Percentiles rank a stretch among this genome's conserved stretches.
Evolutionary conservation across 176 grass and related monocot species (phyloP).

Genomic region (Tuctoria greenei): DNA sequence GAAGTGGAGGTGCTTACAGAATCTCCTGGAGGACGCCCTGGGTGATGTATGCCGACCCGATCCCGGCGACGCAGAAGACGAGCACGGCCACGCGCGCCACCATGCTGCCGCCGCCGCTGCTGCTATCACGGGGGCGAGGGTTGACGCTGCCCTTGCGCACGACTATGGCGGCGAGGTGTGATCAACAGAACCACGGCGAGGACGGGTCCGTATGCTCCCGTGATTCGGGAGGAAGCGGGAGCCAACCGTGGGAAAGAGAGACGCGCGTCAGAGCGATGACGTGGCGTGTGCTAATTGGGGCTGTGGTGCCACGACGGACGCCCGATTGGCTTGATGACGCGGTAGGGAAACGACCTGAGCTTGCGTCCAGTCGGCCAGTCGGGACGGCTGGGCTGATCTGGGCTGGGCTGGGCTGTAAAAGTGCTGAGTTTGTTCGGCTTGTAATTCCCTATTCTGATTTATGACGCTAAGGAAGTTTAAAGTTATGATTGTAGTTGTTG

Average conservation of each 20-base stretch:
- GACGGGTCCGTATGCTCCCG: background rate
- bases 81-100: slow-evolving; percentile 67
- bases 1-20: slow-evolving; percentile 42
- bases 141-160: slow-evolving; percentile 20
- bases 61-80: slow-evolving; percentile 85
- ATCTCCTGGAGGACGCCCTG: slow-evolving; percentile 96
- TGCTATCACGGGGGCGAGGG: background rate
- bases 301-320: slow-evolving; percentile 31
- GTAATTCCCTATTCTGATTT: too few relatives aligned
- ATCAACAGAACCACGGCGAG: background rate
- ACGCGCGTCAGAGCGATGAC: slow-evolving; percentile 47
- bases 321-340: slow-evolving; percentile 43
- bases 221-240: background rate
- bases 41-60: slow-evolving; percentile 94
- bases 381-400: too few relatives aligned
- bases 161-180: slow-evolving; percentile 25
- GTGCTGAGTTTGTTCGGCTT: too few relatives aligned
- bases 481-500: too few relatives aligned
- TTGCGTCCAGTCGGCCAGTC: background rate
- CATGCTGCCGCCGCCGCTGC: slow-evolving; percentile 17
- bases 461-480: too few relatives aligned
- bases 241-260: slow-evolving; percentile 1
- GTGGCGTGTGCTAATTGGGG: slow-evolving; percentile 28
- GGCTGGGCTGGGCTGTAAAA: too few relatives aligned
- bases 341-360: background rate